Evolutionary conservation across 2,329 filamentous ascomycete genomes (phyloP).

Genomic region (Hymenoscyphus scutula): DNA sequence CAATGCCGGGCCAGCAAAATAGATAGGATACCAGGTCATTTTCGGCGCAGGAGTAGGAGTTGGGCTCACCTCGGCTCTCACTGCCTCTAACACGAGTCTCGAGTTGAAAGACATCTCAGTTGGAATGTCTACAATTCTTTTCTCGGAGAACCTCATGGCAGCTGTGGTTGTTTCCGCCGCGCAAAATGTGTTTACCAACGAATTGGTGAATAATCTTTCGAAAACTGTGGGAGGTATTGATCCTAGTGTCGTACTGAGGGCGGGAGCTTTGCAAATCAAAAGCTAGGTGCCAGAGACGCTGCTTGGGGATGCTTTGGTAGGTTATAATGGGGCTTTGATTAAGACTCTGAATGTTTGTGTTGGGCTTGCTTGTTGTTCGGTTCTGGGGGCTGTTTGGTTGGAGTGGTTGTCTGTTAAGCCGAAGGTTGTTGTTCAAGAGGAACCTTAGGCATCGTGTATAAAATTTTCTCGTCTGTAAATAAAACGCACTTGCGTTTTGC

Average conservation of each 20-base stretch:
- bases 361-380: no score
- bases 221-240: slow-evolving; percentile 41
- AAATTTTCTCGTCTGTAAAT: no score
- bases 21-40: slow-evolving; percentile 49
- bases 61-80: slow-evolving; percentile 24
- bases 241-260: slow-evolving; percentile 47
- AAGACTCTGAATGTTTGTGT: slow-evolving; percentile 23
- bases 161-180: slow-evolving; percentile 36
- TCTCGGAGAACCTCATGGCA: slow-evolving; percentile 35
- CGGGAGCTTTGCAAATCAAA: slow-evolving; percentile 51
- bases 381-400: no score
- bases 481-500: no score
- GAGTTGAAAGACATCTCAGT: slow-evolving; percentile 23
- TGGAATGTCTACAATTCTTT: slow-evolving; percentile 33
- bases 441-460: no score
- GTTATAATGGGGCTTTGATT: slow-evolving; percentile 53
- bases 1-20: slow-evolving; percentile 41
- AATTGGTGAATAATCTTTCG: slow-evolving; percentile 51
- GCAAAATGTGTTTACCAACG: slow-evolving; percentile 37
- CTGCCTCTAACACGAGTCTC: slow-evolving; percentile 27
- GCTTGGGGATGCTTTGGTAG: slow-evolving; percentile 45
- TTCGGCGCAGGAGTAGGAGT: slow-evolving; percentile 44
- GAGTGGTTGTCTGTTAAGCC: no score
- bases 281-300: slow-evolving; percentile 41
- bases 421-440: no score